These are phyloP conservation scores for Ustilago shanxiensis DNA, from an alignment of 1,284 basidiomycete species.

Conservation along the genomic window DNA sequence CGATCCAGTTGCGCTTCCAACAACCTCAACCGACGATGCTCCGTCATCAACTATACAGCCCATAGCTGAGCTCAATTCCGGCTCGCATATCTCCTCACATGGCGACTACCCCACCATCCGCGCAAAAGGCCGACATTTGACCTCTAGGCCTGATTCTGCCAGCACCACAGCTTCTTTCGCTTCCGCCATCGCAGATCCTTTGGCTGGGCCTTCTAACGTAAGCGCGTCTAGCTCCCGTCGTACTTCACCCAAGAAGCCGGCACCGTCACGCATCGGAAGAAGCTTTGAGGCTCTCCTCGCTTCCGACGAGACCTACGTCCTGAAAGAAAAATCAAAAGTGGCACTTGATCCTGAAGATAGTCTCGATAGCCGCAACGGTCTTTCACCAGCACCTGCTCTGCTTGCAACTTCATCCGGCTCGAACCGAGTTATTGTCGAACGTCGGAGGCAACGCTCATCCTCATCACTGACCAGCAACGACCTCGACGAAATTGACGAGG, in stretches of 20 bases:
- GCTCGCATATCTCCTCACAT: slow-evolving; percentile 2
- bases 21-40: slow-evolving; percentile 5
- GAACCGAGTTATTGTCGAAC: slow-evolving; percentile 43
- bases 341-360: slow-evolving; percentile 29
- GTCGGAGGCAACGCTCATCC: slow-evolving; percentile 18
- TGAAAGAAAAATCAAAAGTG: slow-evolving; percentile 41
- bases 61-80: slow-evolving; percentile 12
- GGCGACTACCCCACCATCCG: slow-evolving; percentile 13
- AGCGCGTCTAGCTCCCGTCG: slow-evolving; percentile 20
- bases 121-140: slow-evolving; percentile 4
- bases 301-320: slow-evolving; percentile 54
- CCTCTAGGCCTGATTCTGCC: slow-evolving; percentile 21
- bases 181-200: slow-evolving; percentile 25
- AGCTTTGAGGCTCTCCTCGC: slow-evolving; percentile 55
- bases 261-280: slow-evolving; percentile 40
- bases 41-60: slow-evolving; percentile 6
- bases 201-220: slow-evolving; percentile 7
- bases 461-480: slow-evolving; percentile 18
- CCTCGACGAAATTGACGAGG: slow-evolving; percentile 22
- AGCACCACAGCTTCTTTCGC: slow-evolving; percentile 35
- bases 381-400: not conserved
- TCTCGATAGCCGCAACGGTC: not conserved
- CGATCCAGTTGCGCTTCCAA: slow-evolving; percentile 14
- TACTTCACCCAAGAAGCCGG: slow-evolving; percentile 25
- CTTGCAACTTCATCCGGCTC: slow-evolving; percentile 7